A percentile compares a stretch with the other conserved stretches of the same genome.
Evolutionary conservation across 148 eudicot species (phyloP).

Genomic region (Rhododendron ferrugineum): DNA sequence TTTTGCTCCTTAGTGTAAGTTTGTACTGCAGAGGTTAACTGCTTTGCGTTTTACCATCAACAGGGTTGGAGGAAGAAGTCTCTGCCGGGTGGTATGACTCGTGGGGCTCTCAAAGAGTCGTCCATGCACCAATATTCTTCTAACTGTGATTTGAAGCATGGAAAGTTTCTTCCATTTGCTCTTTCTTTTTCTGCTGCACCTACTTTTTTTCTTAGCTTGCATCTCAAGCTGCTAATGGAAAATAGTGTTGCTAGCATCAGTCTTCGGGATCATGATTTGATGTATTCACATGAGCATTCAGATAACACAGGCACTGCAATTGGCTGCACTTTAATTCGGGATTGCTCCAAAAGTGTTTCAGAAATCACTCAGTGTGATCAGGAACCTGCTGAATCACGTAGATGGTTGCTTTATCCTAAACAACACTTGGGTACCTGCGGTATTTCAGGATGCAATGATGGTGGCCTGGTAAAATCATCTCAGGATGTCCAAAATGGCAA

Average conservation of each 20-base stretch:
- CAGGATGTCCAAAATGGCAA: conserved; percentile 16
- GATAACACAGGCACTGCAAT: conserved; percentile 15
- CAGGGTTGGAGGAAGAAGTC: conserved; percentile 42
- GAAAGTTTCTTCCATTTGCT: conserved; percentile 50
- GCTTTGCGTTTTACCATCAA: conserved; percentile 12
- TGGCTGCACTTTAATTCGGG: conserved; percentile 20
- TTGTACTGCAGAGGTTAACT: neutral
- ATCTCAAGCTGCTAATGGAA: conserved; percentile 75
- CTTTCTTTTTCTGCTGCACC: conserved; percentile 74
- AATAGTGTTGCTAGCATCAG: conserved; percentile 45
- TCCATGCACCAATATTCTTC: conserved; percentile 23
- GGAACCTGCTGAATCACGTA: conserved; percentile 17
- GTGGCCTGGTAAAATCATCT: conserved; percentile 21
- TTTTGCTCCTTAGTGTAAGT: neutral
- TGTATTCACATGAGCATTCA: conserved; percentile 26
- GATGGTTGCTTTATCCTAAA: conserved; percentile 13
- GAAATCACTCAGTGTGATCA: conserved; percentile 22
- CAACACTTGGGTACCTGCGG: conserved; percentile 10
- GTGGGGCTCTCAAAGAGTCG: conserved; percentile 31
- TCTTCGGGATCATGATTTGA: conserved; percentile 30
- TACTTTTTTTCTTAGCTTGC: conserved; percentile 56
- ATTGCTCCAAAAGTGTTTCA: conserved; percentile 15
- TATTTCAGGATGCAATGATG: conserved; percentile 22
- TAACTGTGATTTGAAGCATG: conserved; percentile 28
- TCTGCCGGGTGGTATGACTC: conserved; percentile 14